phyloP scores from a whole-genome alignment of 2,329 filamentous ascomycete species.

The Cladosporium velox region DNA sequence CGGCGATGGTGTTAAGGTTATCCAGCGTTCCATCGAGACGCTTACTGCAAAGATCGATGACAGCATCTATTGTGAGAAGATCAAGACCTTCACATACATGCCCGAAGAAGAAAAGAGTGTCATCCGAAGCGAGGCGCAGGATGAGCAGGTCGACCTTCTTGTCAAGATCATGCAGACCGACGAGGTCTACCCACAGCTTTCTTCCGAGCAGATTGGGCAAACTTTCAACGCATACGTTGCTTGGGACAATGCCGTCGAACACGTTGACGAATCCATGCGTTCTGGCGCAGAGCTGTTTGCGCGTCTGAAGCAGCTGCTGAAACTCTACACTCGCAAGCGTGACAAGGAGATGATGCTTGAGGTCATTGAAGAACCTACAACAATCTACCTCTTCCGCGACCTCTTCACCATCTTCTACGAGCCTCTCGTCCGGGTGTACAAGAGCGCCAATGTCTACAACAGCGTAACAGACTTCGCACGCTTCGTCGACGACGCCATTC shows the following conservation, averaged over 20 bases:
- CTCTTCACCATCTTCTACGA: constrained; percentile 99
- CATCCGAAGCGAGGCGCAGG: constrained; percentile 71
- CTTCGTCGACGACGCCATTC: constrained; percentile 91
- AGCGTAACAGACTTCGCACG: constrained; percentile 94
- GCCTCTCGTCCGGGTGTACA: constrained; percentile 93
- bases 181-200: constrained; percentile 69
- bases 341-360: constrained; percentile 98
- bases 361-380: constrained; percentile 95
- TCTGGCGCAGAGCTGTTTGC: constrained; percentile 91
- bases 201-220: constrained; percentile 73
- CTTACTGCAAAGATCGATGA: constrained; percentile 80
- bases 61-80: constrained; percentile 73
- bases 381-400: constrained; percentile 91
- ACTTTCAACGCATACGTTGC: constrained; percentile 95
- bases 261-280: constrained; percentile 83
- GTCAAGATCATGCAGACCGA: constrained; percentile 83
- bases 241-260: constrained; percentile 92
- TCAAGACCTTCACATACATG: constrained; percentile 75
- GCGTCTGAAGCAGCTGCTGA: constrained; percentile 90
- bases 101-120: constrained; percentile 72
- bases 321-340: constrained; percentile 84
- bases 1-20: constrained; percentile 82
- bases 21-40: constrained; percentile 83
- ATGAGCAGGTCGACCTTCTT: constrained; percentile 78
- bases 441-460: constrained; percentile 96